These are phyloP conservation scores for Claviceps pusilla DNA, from an alignment of 2,329 filamentous ascomycete species.

Conservation along the genomic window DNA sequence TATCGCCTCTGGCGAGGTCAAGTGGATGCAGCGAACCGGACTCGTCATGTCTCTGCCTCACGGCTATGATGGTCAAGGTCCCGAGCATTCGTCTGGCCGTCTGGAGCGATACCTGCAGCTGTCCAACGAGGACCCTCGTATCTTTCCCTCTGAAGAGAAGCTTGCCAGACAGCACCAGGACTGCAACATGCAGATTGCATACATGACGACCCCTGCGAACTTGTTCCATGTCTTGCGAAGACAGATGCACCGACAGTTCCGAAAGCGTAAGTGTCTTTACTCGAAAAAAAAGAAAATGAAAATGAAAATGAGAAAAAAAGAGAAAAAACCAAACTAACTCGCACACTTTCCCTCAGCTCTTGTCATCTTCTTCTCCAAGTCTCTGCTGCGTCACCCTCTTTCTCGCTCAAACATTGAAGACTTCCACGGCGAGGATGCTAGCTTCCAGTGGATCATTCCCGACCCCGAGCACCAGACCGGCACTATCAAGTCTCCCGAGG, in stretches of 20 bases:
- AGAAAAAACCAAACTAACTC: background rate
- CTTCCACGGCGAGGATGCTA: constrained; percentile 67
- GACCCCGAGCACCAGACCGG: constrained; percentile 71
- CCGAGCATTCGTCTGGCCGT: constrained; percentile 93
- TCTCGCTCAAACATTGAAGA: constrained; percentile 82
- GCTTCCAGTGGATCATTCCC: constrained; percentile 93
- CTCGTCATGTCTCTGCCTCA: constrained; percentile 93
- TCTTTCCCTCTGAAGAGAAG: constrained; percentile 79
- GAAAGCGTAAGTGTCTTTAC: constrained; percentile 67
- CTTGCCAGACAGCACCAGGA: constrained; percentile 96
- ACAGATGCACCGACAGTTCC: constrained; percentile 98
- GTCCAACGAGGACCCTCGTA: constrained; percentile 89
- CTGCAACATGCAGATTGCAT: constrained; percentile 97
- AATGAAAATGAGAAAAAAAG: too few species aligned
- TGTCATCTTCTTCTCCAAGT: constrained; percentile 97
- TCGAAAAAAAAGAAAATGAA: too few species aligned
- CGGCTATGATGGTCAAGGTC: constrained; percentile 95
- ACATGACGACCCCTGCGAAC: constrained; percentile 93
- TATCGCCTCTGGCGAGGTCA: constrained; percentile 89
- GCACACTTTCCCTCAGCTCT: constrained; percentile 42
- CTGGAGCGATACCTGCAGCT: constrained; percentile 96
- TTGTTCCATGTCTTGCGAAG: constrained; percentile 90
- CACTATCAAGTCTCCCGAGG: constrained; percentile 60
- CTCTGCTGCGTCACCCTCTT: constrained; percentile 82
- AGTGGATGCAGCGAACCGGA: constrained; percentile 97